phyloP scores from a whole-genome alignment of 2,329 filamentous ascomycete species.

The Lithohypha guttulata region DNA sequence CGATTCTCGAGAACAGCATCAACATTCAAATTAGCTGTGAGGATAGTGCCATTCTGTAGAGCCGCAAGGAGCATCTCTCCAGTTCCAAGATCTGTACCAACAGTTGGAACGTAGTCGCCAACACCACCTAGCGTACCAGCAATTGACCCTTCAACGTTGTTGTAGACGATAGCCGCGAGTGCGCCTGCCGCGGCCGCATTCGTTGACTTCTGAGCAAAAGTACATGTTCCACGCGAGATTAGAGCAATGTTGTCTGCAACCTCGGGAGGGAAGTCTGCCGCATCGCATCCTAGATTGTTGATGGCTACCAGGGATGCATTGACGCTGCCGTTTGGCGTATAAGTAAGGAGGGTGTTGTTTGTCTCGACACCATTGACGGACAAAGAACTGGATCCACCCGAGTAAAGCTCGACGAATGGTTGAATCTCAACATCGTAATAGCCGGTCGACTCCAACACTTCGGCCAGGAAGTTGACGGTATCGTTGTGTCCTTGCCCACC shows the following conservation, averaged over 20 bases:
- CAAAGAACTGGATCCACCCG: constrained; percentile 13
- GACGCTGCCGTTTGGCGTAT: constrained; percentile 55
- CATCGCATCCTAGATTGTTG: constrained; percentile 51
- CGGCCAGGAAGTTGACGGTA: constrained; percentile 53
- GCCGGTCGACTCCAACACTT: constrained; percentile 37
- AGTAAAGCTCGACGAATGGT: constrained; percentile 41
- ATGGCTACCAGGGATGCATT: constrained; percentile 47
- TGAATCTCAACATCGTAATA: constrained; percentile 39
- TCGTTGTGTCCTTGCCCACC: constrained; percentile 46
- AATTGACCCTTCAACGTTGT: constrained; percentile 53
- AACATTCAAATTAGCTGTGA: constrained; percentile 31
- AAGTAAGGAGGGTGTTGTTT: constrained; percentile 47
- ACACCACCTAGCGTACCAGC: constrained; percentile 56
- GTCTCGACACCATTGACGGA: constrained; percentile 48
- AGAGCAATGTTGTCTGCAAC: constrained; percentile 57
- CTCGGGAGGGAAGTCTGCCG: constrained; percentile 47
- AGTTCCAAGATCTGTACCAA: constrained; percentile 52
- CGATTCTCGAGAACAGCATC: constrained; percentile 36
- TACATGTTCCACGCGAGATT: constrained; percentile 57
- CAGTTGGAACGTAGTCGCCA: constrained; percentile 52
- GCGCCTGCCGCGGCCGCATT: constrained; percentile 60
- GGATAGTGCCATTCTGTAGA: constrained; percentile 36
- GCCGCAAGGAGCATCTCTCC: constrained; percentile 47
- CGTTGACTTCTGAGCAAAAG: constrained; percentile 61
- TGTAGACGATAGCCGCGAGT: constrained; percentile 61